Percentiles rank a stretch among this genome's conserved stretches.
Conservation (phyloP, 768 basidiomycete species). For the Lactarius hengduanensis region DNA sequence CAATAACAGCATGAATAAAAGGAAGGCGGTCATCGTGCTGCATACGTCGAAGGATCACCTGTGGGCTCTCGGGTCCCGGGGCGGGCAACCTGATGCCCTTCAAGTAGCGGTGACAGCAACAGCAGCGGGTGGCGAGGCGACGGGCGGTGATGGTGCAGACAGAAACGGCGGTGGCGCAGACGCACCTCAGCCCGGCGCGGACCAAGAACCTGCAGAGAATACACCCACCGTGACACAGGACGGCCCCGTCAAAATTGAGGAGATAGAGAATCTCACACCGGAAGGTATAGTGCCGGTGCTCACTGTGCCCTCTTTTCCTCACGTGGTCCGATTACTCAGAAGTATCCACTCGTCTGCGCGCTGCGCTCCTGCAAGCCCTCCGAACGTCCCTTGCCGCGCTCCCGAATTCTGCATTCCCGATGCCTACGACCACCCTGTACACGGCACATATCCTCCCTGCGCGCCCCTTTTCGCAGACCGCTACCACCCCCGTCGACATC, state of each 20-base stretch:
- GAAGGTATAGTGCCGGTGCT: conserved; percentile 31
- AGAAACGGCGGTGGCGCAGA: conserved; percentile 7
- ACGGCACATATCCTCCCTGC: conserved; percentile 73
- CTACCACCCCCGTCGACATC: conserved; percentile 56
- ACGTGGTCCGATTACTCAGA: conserved; percentile 37
- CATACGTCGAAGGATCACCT: conserved; percentile 78
- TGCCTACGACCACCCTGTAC: conserved; percentile 74
- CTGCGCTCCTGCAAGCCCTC: conserved; percentile 66
- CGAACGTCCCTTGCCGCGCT: conserved; percentile 46
- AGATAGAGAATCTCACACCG: conserved; percentile 27
- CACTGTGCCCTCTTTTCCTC: neutral
- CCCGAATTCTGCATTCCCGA: conserved; percentile 62
- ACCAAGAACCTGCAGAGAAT: conserved; percentile 33
- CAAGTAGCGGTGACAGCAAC: neutral
- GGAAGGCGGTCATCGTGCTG: conserved; percentile 71
- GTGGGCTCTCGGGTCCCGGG: conserved; percentile 69
- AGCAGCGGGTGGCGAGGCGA: neutral
- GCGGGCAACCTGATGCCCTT: conserved; percentile 47
- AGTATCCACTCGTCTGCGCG: conserved; percentile 55
- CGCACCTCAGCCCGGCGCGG: neutral
- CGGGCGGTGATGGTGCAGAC: conserved; percentile 4
- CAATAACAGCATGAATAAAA: conserved; percentile 46
- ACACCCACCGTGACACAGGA: neutral
- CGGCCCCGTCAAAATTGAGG: conserved; percentile 13
- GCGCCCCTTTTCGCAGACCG: conserved; percentile 57